Base-by-base conservation (phyloP, 805 yeast genomes). In the Starmera quercuum region DNA sequence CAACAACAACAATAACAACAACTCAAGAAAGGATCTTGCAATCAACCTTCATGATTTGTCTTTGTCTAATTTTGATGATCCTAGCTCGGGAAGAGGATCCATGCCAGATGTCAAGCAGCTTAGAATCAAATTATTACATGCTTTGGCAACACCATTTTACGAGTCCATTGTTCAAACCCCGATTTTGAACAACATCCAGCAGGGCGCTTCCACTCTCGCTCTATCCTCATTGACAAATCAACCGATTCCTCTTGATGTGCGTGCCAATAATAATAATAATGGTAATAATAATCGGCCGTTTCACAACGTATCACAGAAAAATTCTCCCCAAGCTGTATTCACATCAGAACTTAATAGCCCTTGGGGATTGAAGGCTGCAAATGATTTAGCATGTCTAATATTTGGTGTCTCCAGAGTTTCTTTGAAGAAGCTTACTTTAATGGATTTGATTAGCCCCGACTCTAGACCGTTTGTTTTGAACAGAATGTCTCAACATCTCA, bases 301-400 rank as follows among this genome's bases (percentile, higher is more conserved):
- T 56, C 84, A 84, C 61, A 53, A 80, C 24, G 68, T 85, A 1
- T 70, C 87, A 0, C 78, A 83, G 3, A 86, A 83, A 46, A 79
- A 78, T 38, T 64, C 75, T 2, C 90, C 90, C 9, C 92, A 85
- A 49, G 92, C 95, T 0, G 79, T 87, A 10, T 79, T 88, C 53
- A 85, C 95, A 0, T 83, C 94, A 31, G 76, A 75, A 3, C 61
- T 71, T 17, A 74, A 71, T 11, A 68, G 71, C 31, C 97, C 97
- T 1, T 88, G 92, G 88, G 60, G 65, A 19, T 70, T 88, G 32
- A 75, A 74, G 47, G 88, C 94, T 6, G 86, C 94, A 12, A 88
- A 90, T 53, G 97, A 88, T 57, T 64, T 87, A 43, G 95, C 95
- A 0, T 83, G 95, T 50, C 64, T 86, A 38, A 76, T 84, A 63